Evolutionary conservation across 2,329 filamentous ascomycete genomes (phyloP).

Genomic region (Diaporthe aspalathi): DNA sequence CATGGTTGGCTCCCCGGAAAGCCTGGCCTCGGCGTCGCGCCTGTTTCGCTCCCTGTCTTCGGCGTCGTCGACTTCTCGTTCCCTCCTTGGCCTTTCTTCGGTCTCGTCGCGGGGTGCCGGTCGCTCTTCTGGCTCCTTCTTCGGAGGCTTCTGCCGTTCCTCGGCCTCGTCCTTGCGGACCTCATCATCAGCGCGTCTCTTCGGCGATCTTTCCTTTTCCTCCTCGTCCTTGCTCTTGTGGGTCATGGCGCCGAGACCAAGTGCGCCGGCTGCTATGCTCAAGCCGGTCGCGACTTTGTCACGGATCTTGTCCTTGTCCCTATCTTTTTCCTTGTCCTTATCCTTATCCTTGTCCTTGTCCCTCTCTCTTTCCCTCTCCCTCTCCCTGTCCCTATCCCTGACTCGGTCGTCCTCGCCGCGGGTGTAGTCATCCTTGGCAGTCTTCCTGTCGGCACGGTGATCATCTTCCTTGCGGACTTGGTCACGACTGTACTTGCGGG

Average conservation of each 20-base stretch:
- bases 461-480: conserved; percentile 36
- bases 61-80: conserved; percentile 40
- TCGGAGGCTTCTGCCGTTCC: conserved; percentile 39
- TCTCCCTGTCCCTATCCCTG: conserved; percentile 45
- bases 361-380: conserved; percentile 52
- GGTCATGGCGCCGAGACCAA: conserved; percentile 55
- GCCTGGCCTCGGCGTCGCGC: conserved; percentile 54
- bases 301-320: conserved; percentile 56
- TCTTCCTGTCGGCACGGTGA: conserved; percentile 41
- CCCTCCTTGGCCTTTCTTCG: conserved; percentile 39
- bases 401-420: conserved; percentile 46
- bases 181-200: conserved; percentile 46
- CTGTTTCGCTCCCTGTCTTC: conserved; percentile 47
- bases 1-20: conserved; percentile 50
- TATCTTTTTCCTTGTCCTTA: conserved; percentile 53
- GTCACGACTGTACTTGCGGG: conserved; percentile 36
- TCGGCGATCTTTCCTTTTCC: conserved; percentile 47
- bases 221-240: conserved; percentile 55
- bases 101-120: conserved; percentile 42
- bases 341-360: conserved; percentile 56
- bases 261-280: conserved; percentile 60
- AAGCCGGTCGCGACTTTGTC: conserved; percentile 62
- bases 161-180: conserved; percentile 35
- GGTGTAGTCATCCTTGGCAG: conserved; percentile 43
- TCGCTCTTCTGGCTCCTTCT: conserved; percentile 43